These are phyloP conservation scores for Wallacemonas sp. DNA, from an alignment of 208 protist genomes.

Conservation along the genomic window DNA sequence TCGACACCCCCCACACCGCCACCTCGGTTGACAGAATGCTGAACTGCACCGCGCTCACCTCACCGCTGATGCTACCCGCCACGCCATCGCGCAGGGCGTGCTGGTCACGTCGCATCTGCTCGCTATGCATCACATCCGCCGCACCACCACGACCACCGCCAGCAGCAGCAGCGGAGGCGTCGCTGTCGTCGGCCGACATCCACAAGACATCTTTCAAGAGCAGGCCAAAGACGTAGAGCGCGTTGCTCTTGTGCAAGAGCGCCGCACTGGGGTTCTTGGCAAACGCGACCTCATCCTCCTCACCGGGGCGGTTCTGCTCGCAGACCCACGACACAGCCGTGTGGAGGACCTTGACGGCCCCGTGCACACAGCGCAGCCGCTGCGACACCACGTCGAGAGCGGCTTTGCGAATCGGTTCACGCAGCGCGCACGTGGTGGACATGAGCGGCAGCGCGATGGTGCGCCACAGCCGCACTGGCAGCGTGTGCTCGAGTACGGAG, in stretches of 20 bases:
- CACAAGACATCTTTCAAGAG: conserved; percentile 72
- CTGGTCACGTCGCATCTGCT: conserved; percentile 21
- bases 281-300: conserved; percentile 77
- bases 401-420: conserved; percentile 30
- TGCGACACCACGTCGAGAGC: conserved; percentile 33
- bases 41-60: conserved; percentile 62
- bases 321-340: conserved; percentile 45
- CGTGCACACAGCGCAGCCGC: conserved; percentile 46
- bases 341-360: conserved; percentile 58
- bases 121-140: conserved; percentile 4
- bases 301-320: conserved; percentile 41
- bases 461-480: conserved; percentile 64
- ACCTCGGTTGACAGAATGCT: conserved; percentile 68
- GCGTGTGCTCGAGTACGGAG: conserved; percentile 34
- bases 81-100: conserved; percentile 40
- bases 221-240: conserved; percentile 55
- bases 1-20: conserved; percentile 65
- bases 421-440: conserved; percentile 19
- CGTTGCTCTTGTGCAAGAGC: conserved; percentile 40
- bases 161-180: not conserved
- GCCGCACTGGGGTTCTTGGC: conserved; percentile 49
- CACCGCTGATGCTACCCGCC: conserved; percentile 33
- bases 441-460: conserved; percentile 47
- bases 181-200: conserved; percentile 23
- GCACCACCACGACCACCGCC: not conserved